Base-by-base conservation (phyloP, 345 rosid genomes). In the Hibiscus syriacus region DNA sequence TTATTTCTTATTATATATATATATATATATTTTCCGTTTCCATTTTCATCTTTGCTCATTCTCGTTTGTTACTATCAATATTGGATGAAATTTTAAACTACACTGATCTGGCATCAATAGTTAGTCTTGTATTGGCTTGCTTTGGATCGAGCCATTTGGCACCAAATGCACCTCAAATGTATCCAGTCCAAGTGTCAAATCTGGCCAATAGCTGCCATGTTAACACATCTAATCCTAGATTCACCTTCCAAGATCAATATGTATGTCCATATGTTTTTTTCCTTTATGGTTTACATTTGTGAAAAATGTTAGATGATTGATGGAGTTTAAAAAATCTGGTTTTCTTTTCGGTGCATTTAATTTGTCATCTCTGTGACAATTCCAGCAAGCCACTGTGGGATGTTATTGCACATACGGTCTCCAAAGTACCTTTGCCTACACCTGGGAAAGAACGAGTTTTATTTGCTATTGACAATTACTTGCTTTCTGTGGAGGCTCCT, bases 381-480 rank as follows among this genome's bases (percentile, higher is more conserved):
- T 84, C 79, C 98, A 92, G 99, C 86, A 92, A 85, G 86, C 98
- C 93, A 14, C 73, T 95, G 49, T 95, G 98, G 99, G 98, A 92
- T 54, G 76, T 83, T 72, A 90, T 95, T 41, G 78, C 89, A 69
- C 71, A 81, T 72, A 76, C 86, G 82, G 92, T 92, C 38, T 83
- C 90, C 56, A 87, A 83, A 71, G 98, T 95, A 65, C 96, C 98
- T 61, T 70, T 95, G 84, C 98, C 98, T 22, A 88, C 88, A 77
- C 93, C 98, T 36, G 99, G 97, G 75, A 88, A 85, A 78, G 96
- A 95, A 67, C 79, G 97, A 54, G 83, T 92, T 75, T 81, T 95
- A 80, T 95, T 90, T 83, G 85, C 98, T 67, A 82, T 92, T 36
- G 98, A 90, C 79, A 95, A 86, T 71, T 80, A 83, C 81, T 72